Conservation (phyloP, 805 yeast genomes). For the Groenewaldozyma salmanticensis region DNA sequence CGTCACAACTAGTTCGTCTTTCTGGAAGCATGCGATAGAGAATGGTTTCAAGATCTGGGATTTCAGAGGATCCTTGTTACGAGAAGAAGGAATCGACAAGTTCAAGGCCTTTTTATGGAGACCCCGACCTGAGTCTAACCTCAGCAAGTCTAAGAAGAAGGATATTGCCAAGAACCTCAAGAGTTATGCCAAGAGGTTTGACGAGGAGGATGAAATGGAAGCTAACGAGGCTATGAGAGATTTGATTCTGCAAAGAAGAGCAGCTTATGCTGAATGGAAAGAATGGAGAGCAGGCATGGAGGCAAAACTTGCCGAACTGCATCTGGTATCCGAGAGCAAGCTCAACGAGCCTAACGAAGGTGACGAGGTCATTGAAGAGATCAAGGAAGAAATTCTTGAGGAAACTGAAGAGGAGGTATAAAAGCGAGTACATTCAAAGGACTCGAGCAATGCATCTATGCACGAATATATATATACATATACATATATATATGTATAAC, state of each 20-base stretch:
- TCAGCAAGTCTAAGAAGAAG: slow-evolving; percentile 73
- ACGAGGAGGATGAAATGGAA: slow-evolving; percentile 92
- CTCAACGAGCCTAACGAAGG: slow-evolving; percentile 42
- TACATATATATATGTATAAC: background rate
- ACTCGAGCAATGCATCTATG: background rate
- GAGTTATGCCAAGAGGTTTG: slow-evolving; percentile 87
- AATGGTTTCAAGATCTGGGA: slow-evolving; percentile 87
- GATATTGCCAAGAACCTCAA: slow-evolving; percentile 82
- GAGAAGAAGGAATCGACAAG: slow-evolving; percentile 69
- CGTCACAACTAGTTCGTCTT: slow-evolving; percentile 78
- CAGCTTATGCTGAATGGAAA: slow-evolving; percentile 76
- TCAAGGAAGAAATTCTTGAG: slow-evolving; percentile 47
- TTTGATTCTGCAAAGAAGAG: slow-evolving; percentile 74
- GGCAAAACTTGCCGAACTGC: slow-evolving; percentile 36
- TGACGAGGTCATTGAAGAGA: slow-evolving; percentile 60
- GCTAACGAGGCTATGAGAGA: slow-evolving; percentile 88
- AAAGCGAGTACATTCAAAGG: slow-evolving; percentile 3
- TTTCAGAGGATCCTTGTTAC: slow-evolving; percentile 65
- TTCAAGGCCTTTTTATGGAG: slow-evolving; percentile 93
- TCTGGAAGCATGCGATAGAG: slow-evolving; percentile 74
- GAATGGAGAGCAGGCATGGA: slow-evolving; percentile 55
- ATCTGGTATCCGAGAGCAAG: slow-evolving; percentile 30
- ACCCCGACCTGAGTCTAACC: slow-evolving; percentile 81
- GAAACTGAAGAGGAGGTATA: slow-evolving; percentile 36
- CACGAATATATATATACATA: too few relatives aligned